Base-by-base conservation (phyloP, 2,329 filamentous ascomycete species). In the Trichoderma sp. region DNA sequence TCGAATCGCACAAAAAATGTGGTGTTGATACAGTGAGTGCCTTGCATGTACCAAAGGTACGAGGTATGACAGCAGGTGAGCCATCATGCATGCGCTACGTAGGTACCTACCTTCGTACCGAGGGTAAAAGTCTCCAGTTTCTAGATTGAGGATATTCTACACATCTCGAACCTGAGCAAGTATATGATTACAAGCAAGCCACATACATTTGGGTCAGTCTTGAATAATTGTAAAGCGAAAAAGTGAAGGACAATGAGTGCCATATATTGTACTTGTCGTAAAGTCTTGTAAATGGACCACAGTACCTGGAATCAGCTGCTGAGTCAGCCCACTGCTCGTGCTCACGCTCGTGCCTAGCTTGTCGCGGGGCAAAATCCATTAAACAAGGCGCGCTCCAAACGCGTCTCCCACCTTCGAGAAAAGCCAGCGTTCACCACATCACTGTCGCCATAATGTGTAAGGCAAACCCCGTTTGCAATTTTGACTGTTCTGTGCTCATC, bases 381-480 rank as follows among this genome's bases (percentile, higher is more conserved):
- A 76, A 78, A 74, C 73, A 73, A 69, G 74, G 75, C 76, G 77
- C 76, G 76, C 73, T 72, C 70, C 66, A 71, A 43, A 78, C 77
- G 77, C 77, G 77, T 79, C 76, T 75, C 72, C 71, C 70, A n/a
- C 49, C 57, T 33, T 40, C 21, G 24, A 31, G 65, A 58, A 70
- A 70, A 67, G 6, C 40, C 40, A 59, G 52, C 69, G 68, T 49
- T 58, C 66, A 70, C 61, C 58, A 68, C 69, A 70, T 61, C 33
- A 68, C 52, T 70, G 71, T 70, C 47, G 68, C 55, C 71, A 77
- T 64, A 73, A 81, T 81, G 79, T 79, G 79, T 81, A 78, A 61
- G 77, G 56, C 19, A 47, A 24, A 14, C 8, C 19, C 43, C 16
- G 19, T 5, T 31, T 13, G 1, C 56, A 7, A 11, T 37, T n/a